Conservation (phyloP, 495 filamentous ascomycete genomes). For the Apodospora peruviana region DNA sequence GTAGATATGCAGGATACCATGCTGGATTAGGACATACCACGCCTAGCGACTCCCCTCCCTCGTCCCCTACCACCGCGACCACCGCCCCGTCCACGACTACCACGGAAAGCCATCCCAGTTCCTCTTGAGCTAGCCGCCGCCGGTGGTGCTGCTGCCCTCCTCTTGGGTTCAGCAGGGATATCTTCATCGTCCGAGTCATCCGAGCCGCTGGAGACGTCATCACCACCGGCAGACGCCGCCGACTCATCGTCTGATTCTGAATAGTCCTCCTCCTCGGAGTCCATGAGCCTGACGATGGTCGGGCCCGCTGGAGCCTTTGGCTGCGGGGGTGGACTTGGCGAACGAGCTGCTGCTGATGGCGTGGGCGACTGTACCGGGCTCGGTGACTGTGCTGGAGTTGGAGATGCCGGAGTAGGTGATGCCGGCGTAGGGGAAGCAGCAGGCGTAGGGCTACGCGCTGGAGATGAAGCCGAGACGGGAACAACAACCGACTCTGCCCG, state of each 20-base stretch:
- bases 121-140: no score
- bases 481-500: not conserved
- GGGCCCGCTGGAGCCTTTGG: constrained; percentile 12
- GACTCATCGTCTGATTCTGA: constrained; percentile 7
- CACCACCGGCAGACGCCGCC: not conserved
- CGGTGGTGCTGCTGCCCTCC: not conserved
- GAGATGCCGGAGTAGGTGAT: not conserved
- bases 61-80: constrained; percentile 3
- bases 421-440: not conserved
- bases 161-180: constrained; percentile 16
- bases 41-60: constrained; percentile 6
- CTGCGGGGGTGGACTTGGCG: constrained; percentile 1
- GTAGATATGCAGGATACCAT: no score
- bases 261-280: constrained; percentile 15
- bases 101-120: not conserved
- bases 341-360: constrained; percentile 5
- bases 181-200: constrained; percentile 24
- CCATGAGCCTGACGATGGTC: constrained; percentile 24
- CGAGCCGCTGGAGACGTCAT: constrained; percentile 5
- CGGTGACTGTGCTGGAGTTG: not conserved
- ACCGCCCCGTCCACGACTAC: constrained; percentile 3
- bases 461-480: not conserved
- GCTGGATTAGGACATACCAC: not conserved
- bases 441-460: no score
- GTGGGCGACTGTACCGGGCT: not conserved